Percentiles rank a stretch among this genome's conserved stretches.
phyloP scores from a whole-genome alignment of 176 grass and related monocot species.

The Bolboschoenus planiculmis region DNA sequence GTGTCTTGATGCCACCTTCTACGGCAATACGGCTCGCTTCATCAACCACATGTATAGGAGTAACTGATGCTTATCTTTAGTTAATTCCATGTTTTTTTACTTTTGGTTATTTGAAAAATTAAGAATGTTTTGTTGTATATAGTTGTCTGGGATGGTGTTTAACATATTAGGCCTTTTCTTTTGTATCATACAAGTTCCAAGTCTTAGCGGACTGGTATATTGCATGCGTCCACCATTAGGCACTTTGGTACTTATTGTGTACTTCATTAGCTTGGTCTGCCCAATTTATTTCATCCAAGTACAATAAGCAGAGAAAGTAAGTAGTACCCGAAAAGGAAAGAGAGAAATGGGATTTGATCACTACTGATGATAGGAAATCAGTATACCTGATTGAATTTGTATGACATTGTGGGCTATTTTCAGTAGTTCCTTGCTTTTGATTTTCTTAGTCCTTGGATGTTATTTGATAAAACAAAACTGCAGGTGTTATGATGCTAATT shows the following conservation, averaged over 20 bases:
- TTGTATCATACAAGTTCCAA: neutral
- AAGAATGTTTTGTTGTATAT: neutral
- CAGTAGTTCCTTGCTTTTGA: neutral
- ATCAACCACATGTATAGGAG: conserved; percentile 60
- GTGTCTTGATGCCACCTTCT: conserved; percentile 61
- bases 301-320: neutral
- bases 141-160: neutral
- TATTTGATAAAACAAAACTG: conserved; percentile 7
- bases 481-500: conserved; percentile 71
- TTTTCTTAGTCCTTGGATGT: neutral
- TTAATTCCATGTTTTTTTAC: neutral
- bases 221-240: neutral
- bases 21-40: conserved; percentile 68
- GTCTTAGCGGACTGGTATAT: neutral
- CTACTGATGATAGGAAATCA: neutral
- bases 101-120: neutral
- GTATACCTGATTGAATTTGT: neutral
- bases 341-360: neutral
- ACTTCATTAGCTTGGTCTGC: neutral
- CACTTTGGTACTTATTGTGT: neutral
- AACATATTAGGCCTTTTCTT: neutral
- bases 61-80: neutral
- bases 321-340: neutral
- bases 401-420: neutral
- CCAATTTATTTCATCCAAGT: neutral